A percentile compares a stretch with the other conserved stretches of the same genome.
These are phyloP conservation scores for Panaeolus cyanescens DNA, from an alignment of 768 basidiomycete species.

Conservation along the genomic window DNA sequence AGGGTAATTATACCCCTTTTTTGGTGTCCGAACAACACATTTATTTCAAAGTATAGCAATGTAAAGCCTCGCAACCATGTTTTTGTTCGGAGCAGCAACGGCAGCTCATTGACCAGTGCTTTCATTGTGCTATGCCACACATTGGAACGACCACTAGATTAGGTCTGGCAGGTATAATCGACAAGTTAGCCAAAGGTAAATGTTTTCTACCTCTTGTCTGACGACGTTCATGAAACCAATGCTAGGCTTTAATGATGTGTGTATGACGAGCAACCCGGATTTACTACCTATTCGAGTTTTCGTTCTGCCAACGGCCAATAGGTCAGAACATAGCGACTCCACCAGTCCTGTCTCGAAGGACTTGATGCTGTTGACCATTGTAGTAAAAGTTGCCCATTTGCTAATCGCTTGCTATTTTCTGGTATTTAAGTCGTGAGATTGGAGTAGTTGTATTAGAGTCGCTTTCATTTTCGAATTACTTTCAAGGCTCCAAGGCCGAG, in stretches of 20 bases:
- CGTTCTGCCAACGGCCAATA: no score
- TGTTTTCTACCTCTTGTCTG: no score
- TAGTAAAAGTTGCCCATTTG: no score
- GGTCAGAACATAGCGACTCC: no score
- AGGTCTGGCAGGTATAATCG: not conserved
- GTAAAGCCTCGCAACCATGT: not conserved
- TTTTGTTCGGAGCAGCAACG: not conserved
- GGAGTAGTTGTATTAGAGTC: no score
- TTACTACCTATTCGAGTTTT: not conserved
- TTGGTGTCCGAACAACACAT: not conserved
- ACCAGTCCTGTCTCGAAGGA: no score
- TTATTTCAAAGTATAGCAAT: not conserved
- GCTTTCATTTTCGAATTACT: no score
- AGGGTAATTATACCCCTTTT: not conserved
- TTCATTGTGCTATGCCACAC: not conserved
- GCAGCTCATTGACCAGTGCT: not conserved
- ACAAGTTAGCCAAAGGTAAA: not conserved
- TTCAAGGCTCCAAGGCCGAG: no score
- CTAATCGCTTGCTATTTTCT: no score
- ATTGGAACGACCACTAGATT: not conserved
- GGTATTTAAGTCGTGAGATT: no score
- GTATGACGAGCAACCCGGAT: not conserved
- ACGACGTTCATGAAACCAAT: no score
- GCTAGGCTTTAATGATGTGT: not conserved
- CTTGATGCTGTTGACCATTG: no score